Evolutionary conservation across 345 rosid genomes (phyloP).

Genomic region (Arabis hirsuta): DNA sequence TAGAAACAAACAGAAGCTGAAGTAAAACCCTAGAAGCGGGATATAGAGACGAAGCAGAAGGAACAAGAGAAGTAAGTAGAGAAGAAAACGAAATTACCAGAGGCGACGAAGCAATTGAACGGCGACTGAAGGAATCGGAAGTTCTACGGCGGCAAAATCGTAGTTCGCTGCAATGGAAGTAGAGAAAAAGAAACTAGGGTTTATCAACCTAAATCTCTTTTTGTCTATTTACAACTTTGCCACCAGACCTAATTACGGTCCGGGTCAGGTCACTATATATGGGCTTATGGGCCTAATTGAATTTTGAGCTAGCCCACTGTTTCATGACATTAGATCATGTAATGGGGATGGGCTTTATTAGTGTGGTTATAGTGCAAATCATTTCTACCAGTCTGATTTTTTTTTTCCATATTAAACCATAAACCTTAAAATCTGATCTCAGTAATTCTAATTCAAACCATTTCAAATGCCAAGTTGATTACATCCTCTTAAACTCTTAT

Average conservation of each 20-base stretch:
- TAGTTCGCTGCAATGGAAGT: neutral
- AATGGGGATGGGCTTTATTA: no score
- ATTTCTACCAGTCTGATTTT: no score
- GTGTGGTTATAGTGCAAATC: no score
- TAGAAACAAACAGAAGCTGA: neutral
- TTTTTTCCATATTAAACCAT: no score
- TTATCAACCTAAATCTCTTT: constrained; percentile 22
- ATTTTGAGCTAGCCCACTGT: neutral
- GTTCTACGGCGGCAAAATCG: neutral
- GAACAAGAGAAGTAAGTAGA: neutral
- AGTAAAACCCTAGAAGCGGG: neutral
- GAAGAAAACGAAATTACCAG: constrained; percentile 10
- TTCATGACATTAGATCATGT: no score
- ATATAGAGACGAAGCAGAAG: neutral
- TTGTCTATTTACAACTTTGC: constrained; percentile 20
- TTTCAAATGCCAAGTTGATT: no score
- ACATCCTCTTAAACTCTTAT: no score
- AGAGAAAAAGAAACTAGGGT: constrained; percentile 32
- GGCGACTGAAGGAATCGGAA: neutral
- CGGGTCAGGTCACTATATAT: constrained; percentile 12
- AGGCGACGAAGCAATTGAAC: constrained; percentile 18
- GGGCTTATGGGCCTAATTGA: constrained; percentile 23
- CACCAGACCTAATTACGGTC: constrained; percentile 21
- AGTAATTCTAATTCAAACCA: no score
- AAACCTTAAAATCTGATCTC: no score